Percentiles rank a stretch among this genome's conserved stretches.
phyloP scores from a whole-genome alignment of 2,329 filamentous ascomycete species.

The Zalaria sp. region DNA sequence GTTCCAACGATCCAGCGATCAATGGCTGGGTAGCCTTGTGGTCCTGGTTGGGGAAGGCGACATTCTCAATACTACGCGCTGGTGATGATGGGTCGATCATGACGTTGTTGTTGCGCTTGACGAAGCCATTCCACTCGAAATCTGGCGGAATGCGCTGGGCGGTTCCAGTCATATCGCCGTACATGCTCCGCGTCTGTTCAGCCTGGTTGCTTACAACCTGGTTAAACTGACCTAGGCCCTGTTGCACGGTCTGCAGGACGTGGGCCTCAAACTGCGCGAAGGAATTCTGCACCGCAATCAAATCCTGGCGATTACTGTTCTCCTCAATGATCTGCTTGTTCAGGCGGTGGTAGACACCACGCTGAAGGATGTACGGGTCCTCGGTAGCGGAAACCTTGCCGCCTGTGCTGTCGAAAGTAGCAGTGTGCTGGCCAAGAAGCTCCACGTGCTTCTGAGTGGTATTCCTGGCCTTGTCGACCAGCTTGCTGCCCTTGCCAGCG shows the following conservation, averaged over 20 bases:
- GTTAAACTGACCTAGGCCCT: conserved; percentile 70
- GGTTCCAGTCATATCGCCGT: conserved; percentile 66
- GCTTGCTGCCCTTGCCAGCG: conserved; percentile 71
- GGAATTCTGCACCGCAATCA: conserved; percentile 80
- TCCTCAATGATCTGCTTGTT: conserved; percentile 87
- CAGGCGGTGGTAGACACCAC: conserved; percentile 69
- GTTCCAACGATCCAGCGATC: conserved; percentile 78
- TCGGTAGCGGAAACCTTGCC: conserved; percentile 57
- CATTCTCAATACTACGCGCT: conserved; percentile 56
- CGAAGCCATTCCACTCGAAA: conserved; percentile 86
- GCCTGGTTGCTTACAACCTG: conserved; percentile 66
- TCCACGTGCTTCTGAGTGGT: conserved; percentile 92
- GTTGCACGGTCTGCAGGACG: conserved; percentile 68
- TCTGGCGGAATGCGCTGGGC: conserved; percentile 66
- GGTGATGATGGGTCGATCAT: conserved; percentile 67
- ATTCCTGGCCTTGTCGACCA: conserved; percentile 78
- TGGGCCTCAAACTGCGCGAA: conserved; percentile 82
- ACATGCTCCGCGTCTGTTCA: conserved; percentile 68
- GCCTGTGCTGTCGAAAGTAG: conserved; percentile 61
- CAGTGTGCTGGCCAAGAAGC: conserved; percentile 74
- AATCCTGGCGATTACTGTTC: conserved; percentile 89
- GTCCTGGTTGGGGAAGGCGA: conserved; percentile 79
- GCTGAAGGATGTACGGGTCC: conserved; percentile 78
- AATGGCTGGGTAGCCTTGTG: conserved; percentile 68
- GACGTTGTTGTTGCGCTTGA: conserved; percentile 51